Percentiles rank a stretch among this genome's conserved stretches.
Evolutionary conservation across 257 asterid species (phyloP).

Genomic region (Solanum appendiculatum): DNA sequence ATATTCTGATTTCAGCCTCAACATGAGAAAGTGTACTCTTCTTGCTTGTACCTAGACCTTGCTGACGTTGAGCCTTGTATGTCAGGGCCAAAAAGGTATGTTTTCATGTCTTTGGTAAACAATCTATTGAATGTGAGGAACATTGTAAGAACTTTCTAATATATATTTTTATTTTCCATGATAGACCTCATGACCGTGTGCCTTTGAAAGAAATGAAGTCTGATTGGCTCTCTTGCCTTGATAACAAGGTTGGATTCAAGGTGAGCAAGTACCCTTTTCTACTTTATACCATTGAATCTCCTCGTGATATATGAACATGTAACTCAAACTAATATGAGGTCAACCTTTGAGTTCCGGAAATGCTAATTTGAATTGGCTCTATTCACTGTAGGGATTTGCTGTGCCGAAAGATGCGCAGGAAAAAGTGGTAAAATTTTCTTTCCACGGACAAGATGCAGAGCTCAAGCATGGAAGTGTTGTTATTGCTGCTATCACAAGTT

Average conservation of each 20-base stretch:
- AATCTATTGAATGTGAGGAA: neutral
- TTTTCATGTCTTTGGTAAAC: neutral
- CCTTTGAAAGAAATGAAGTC: constrained; percentile 78
- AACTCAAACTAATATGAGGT: neutral
- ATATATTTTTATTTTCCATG: constrained; percentile 3
- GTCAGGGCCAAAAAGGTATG: constrained; percentile 90
- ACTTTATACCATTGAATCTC: neutral
- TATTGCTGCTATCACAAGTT: constrained; percentile 93
- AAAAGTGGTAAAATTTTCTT: constrained; percentile 67
- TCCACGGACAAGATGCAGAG: constrained; percentile 80
- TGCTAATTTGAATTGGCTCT: neutral
- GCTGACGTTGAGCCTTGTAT: constrained; percentile 75
- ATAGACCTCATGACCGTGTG: constrained; percentile 94
- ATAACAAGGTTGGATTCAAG: constrained; percentile 90
- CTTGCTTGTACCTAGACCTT: constrained; percentile 57
- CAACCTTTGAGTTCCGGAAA: neutral
- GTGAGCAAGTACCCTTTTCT: constrained; percentile 24
- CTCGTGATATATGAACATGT: neutral
- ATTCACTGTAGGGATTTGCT: constrained; percentile 68
- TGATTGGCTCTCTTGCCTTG: constrained; percentile 93
- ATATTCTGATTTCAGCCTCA: constrained; percentile 53
- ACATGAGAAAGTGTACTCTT: constrained; percentile 73
- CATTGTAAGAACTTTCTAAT: neutral
- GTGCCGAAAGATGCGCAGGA: constrained; percentile 78
- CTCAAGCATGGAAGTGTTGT: constrained; percentile 94